Base-by-base conservation (phyloP, 148 eudicot species). In the Fallopia convolvulus region DNA sequence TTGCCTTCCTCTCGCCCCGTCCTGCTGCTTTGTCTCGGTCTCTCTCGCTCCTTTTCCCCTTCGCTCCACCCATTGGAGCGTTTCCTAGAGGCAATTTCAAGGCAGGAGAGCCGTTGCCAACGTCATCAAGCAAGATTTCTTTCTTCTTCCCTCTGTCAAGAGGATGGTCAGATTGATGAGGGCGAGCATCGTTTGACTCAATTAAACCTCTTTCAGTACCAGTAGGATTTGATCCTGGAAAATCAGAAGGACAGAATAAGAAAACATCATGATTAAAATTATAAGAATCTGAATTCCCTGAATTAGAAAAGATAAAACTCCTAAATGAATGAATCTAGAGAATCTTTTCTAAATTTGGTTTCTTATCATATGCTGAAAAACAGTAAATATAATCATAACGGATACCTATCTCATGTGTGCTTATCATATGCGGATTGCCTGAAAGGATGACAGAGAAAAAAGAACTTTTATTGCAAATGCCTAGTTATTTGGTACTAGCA, bases 11-110 rank as follows among this genome's bases (percentile, higher is more conserved):
- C 58, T 92, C 97, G 46, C 96, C 97, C 78, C 82, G 90, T 18
- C 76, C 82, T 80, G n/a, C 80, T 74, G n/a, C 82, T 74, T 77
- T 80, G 39, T 61, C 70, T 26, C 70, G 42, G 12, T 91, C 98
- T 78, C 96, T 85, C 26, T 91, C 98, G 77, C 91, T 93, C 84
- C 97, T 90, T 83, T 92, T 94, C 63, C 96, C 96, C 83, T 89
- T 94, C 5, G 90, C 84, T 63, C 91, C 93, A 76, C 91, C 97
- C 70, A 77, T 61, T 60, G 87, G 84, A 70, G 77, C 46, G 41
- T 83, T 83, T 55, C 85, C 88, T 20, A 85, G 81, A 65, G 82
- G 77, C 44, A 86, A 74, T 41, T 91, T 84, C 52, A 75, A 58
- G 30, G 89, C 83, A 79, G 83, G 70, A 81, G 66, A 77, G 44